Conservation (phyloP, 164 flowering plant species). For the Amborella trichopoda region DNA sequence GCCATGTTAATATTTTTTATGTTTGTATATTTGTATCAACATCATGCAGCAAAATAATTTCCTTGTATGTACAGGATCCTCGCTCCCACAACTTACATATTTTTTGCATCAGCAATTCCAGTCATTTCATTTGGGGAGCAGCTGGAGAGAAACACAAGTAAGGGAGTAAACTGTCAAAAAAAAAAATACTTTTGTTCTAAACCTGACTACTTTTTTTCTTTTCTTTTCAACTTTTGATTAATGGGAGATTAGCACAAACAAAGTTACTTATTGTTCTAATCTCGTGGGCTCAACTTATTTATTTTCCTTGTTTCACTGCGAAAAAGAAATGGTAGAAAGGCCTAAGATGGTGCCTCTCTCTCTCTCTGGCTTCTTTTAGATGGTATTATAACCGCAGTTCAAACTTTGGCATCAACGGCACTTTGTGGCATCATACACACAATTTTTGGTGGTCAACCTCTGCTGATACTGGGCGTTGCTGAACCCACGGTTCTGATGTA, state of each 20-base stretch:
- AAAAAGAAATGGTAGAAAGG: no score
- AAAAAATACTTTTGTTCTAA: neutral
- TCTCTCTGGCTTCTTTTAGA: constrained; percentile 27
- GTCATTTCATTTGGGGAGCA: constrained; percentile 99
- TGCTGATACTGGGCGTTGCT: constrained; percentile 95
- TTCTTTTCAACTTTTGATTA: neutral
- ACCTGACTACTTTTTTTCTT: neutral
- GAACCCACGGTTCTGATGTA: constrained; percentile 98
- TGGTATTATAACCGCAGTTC: constrained; percentile 86
- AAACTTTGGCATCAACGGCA: constrained; percentile 92
- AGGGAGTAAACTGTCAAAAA: constrained; percentile 2
- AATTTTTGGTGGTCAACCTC: constrained; percentile 93
- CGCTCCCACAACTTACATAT: constrained; percentile 94
- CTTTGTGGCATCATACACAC: constrained; percentile 94
- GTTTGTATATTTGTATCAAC: neutral
- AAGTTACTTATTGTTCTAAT: neutral
- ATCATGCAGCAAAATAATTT: no score
- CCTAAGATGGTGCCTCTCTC: no score
- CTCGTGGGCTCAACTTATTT: neutral
- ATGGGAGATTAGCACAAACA: no score
- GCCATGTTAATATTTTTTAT: neutral
- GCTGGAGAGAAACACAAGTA: constrained; percentile 74
- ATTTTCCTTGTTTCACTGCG: neutral
- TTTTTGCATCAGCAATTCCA: constrained; percentile 97
- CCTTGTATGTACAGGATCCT: constrained; percentile 47